These are phyloP conservation scores for Avicennia marina DNA, from an alignment of 257 asterid genomes.

Conservation along the genomic window DNA sequence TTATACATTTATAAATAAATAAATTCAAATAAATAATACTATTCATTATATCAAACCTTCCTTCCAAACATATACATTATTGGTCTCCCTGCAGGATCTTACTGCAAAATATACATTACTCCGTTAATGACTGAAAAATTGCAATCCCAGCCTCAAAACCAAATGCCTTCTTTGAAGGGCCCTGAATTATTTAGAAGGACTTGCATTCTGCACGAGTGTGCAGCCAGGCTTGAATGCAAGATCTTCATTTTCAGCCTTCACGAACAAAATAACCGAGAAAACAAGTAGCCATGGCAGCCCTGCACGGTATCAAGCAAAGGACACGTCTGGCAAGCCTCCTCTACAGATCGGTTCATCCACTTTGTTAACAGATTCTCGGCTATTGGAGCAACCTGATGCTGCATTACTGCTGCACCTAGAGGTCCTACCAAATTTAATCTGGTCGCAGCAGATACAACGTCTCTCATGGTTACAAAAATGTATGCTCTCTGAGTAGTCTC, in stretches of 20 bases:
- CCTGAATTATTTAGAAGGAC: too few species aligned
- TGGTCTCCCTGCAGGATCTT: too few species aligned
- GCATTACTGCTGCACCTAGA: conserved; percentile 77
- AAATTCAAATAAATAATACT: too few species aligned
- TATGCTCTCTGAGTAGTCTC: conserved; percentile 67
- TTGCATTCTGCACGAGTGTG: too few species aligned
- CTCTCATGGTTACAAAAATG: conserved; percentile 86
- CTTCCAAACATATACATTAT: too few species aligned
- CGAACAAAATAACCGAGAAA: conserved; percentile 90
- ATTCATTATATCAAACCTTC: too few species aligned
- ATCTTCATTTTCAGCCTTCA: conserved; percentile 21
- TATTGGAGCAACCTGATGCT: conserved; percentile 50
- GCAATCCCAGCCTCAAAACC: too few species aligned
- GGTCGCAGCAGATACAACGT: conserved; percentile 85
- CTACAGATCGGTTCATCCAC: conserved; percentile 77
- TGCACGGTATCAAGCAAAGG: conserved; percentile 87
- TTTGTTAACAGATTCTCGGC: conserved; percentile 60
- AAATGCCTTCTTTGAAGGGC: too few species aligned
- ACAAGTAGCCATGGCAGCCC: conserved; percentile 94
- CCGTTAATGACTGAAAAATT: too few species aligned
- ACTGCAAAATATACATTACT: too few species aligned
- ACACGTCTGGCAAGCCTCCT: conserved; percentile 87
- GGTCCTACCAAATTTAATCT: conserved; percentile 89
- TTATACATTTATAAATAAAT: too few species aligned
- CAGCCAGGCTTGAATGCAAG: too few species aligned